These are phyloP conservation scores for Hypoxylon lienhwacheense DNA, from an alignment of 495 filamentous ascomycete genomes.

Conservation along the genomic window DNA sequence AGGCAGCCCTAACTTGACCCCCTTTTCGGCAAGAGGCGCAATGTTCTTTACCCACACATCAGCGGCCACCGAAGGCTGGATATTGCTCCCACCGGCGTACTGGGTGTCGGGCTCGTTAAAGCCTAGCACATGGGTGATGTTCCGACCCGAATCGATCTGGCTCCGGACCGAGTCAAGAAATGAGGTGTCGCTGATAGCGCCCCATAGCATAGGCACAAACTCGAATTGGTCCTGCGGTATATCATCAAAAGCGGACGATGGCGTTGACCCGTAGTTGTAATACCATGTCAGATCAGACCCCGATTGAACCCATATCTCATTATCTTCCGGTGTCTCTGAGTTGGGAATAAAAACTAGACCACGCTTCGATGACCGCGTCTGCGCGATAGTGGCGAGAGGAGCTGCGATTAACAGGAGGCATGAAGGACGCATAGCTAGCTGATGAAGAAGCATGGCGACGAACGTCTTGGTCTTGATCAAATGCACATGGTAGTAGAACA, in stretches of 20 bases:
- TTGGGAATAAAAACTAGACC: conserved; percentile 68
- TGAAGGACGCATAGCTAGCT: conserved; percentile 34
- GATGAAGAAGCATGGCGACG: not conserved
- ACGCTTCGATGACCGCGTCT: conserved; percentile 62
- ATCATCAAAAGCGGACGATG: conserved; percentile 52
- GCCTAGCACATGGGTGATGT: conserved; percentile 64
- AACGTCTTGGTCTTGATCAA: not conserved
- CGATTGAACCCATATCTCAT: conserved; percentile 58
- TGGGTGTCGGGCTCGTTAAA: conserved; percentile 77
- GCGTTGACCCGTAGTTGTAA: conserved; percentile 68
- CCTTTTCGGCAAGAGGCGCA: conserved; percentile 60
- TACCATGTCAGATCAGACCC: conserved; percentile 72
- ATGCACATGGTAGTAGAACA: not conserved
- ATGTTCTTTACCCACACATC: conserved; percentile 66
- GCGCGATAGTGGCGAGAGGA: conserved; percentile 33
- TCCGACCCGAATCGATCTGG: conserved; percentile 55
- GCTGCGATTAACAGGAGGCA: conserved; percentile 23
- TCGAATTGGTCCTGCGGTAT: conserved; percentile 54
- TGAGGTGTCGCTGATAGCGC: conserved; percentile 52
- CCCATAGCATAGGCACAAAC: conserved; percentile 85
- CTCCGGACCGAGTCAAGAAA: conserved; percentile 58
- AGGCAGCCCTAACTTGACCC: conserved; percentile 61
- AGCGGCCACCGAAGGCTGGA: conserved; percentile 61
- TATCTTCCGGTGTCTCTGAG: conserved; percentile 53
- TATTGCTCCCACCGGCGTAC: conserved; percentile 59